These are phyloP conservation scores for Tephrocybe sp. DNA, from an alignment of 768 basidiomycete species.

Conservation along the genomic window DNA sequence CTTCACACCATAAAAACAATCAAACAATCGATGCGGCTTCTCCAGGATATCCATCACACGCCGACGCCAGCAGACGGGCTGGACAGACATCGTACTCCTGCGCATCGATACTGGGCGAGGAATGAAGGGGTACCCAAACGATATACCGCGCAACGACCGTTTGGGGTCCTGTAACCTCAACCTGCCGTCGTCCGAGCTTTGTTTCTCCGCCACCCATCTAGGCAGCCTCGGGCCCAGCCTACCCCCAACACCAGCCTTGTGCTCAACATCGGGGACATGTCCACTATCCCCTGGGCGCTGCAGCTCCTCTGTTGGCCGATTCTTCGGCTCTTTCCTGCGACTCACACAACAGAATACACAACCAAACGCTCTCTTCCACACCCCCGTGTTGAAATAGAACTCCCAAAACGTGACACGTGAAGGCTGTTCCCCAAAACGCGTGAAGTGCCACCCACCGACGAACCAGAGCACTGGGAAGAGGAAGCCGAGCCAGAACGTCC, in stretches of 20 bases:
- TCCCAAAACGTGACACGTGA: conserved; percentile 44
- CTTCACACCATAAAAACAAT: conserved; percentile 45
- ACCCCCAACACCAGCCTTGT: conserved; percentile 5
- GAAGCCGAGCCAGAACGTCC: conserved; percentile 78
- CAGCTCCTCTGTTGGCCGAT: background rate
- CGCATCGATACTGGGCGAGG: conserved; percentile 41
- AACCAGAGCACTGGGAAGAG: conserved; percentile 75
- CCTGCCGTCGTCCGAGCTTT: conserved; percentile 42
- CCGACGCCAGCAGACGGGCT: conserved; percentile 20
- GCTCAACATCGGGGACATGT: conserved; percentile 14
- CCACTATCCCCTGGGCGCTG: background rate
- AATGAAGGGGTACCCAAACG: conserved; percentile 62
- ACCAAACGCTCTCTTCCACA: conserved; percentile 27
- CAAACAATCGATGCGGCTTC: conserved; percentile 44
- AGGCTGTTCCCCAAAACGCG: conserved; percentile 46
- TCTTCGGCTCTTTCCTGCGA: conserved; percentile 13
- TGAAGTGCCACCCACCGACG: conserved; percentile 72
- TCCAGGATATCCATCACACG: conserved; percentile 32
- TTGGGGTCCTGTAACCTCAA: conserved; percentile 44
- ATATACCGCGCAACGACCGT: conserved; percentile 44
- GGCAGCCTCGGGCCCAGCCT: conserved; percentile 31
- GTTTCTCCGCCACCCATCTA: conserved; percentile 44
- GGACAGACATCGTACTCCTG: conserved; percentile 14
- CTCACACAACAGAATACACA: conserved; percentile 28
- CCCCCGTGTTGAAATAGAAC: conserved; percentile 40